phyloP scores from a whole-genome alignment of 306 rosid species.

The Carpinus fangiana region DNA sequence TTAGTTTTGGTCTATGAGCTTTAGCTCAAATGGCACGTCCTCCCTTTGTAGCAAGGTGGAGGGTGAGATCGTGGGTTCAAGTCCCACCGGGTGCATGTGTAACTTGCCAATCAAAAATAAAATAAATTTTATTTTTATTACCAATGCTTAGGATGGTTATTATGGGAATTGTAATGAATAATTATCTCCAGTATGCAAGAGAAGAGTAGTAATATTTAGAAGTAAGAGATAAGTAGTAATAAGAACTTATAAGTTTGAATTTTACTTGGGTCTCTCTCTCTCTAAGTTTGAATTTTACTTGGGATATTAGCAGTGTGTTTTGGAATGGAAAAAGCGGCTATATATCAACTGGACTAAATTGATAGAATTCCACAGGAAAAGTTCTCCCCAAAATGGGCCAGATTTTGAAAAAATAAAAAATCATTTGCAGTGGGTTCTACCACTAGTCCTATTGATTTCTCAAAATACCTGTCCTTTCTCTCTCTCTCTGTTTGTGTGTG shows the following conservation, averaged over 20 bases:
- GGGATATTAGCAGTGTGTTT: background rate
- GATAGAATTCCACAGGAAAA: background rate
- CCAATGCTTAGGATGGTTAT: background rate
- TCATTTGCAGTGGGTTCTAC: background rate
- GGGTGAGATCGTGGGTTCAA: too few species aligned
- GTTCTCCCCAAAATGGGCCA: background rate
- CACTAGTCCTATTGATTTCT: background rate
- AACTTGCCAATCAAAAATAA: too few species aligned
- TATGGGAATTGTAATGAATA: background rate
- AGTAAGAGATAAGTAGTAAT: background rate
- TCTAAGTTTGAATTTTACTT: background rate
- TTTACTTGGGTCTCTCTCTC: background rate
- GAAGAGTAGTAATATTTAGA: background rate
- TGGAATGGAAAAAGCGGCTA: background rate
- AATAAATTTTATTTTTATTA: too few species aligned
- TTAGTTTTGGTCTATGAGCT: too few species aligned
- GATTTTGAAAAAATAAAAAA: background rate
- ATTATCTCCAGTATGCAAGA: background rate
- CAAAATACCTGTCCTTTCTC: background rate
- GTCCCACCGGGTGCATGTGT: too few species aligned
- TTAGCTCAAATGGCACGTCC: too few species aligned
- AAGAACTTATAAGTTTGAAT: background rate
- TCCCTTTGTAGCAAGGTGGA: too few species aligned
- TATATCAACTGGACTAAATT: background rate
- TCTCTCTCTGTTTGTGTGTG: too few species aligned